A percentile compares a stretch with the other conserved stretches of the same genome.
Conservation (phyloP, 2,329 filamentous ascomycete genomes). For the Ophiostoma triangulosporum region DNA sequence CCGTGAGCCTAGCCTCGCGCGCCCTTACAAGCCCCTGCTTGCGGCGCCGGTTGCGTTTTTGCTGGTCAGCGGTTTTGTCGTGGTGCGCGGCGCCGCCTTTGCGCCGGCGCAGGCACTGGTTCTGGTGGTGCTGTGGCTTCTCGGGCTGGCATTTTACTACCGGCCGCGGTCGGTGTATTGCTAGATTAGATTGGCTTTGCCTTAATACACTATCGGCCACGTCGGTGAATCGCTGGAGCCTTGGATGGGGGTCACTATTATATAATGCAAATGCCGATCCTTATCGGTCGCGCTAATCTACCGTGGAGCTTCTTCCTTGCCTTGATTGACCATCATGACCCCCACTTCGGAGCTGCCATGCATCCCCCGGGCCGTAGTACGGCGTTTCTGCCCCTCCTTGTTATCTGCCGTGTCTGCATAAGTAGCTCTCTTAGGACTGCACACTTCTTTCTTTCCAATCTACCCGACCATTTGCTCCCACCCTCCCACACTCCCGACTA, state of each 20-base stretch:
- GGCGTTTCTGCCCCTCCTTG: background rate
- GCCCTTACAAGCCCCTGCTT: conserved; percentile 42
- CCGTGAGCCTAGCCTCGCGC: conserved; percentile 37
- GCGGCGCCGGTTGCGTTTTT: conserved; percentile 39
- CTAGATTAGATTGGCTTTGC: background rate
- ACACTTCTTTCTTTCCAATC: background rate
- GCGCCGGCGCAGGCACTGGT: conserved; percentile 39
- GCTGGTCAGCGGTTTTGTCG: conserved; percentile 45
- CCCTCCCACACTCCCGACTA: background rate
- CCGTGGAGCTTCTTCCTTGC: background rate
- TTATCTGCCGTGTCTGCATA: background rate
- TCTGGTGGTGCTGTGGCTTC: conserved; percentile 35
- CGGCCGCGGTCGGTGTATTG: conserved; percentile 2
- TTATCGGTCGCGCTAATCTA: background rate
- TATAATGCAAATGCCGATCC: background rate
- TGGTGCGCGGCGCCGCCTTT: conserved; percentile 44
- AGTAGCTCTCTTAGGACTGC: no score
- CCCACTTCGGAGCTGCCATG: background rate
- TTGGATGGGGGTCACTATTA: background rate
- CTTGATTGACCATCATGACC: background rate
- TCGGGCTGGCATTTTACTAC: conserved; percentile 31
- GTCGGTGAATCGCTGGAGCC: no score
- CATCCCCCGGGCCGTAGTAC: background rate
- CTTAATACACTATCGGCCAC: no score
- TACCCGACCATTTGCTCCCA: background rate